phyloP scores from a whole-genome alignment of 2,329 filamentous ascomycete genomes.

The Raffaelea arxii region DNA sequence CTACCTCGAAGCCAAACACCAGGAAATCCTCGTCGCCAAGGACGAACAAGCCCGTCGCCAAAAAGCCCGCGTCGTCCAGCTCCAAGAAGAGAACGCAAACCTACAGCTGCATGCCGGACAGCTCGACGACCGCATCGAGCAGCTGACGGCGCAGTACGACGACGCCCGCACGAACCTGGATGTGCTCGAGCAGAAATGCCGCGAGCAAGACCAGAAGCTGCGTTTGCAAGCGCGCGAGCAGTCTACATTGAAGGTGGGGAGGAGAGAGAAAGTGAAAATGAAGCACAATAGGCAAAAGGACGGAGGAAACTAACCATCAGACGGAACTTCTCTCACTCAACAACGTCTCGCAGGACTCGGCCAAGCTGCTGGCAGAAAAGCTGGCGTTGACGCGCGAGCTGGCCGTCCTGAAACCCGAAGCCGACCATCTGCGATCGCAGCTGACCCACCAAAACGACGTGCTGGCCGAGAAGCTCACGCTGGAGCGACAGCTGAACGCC shows the following conservation, averaged over 20 bases:
- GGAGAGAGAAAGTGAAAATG: not conserved
- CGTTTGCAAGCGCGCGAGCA: conserved; percentile 40
- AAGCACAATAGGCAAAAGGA: not conserved
- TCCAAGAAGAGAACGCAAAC: conserved; percentile 64
- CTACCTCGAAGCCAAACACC: conserved; percentile 55
- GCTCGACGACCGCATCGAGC: conserved; percentile 49
- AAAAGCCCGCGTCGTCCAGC: conserved; percentile 57
- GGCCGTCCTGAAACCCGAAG: conserved; percentile 41
- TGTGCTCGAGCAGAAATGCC: conserved; percentile 29
- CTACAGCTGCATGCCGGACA: conserved; percentile 54
- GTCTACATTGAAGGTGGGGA: conserved; percentile 34
- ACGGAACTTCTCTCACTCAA: conserved; percentile 63
- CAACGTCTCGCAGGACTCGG: conserved; percentile 56
- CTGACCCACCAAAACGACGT: conserved; percentile 53
- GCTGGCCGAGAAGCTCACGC: conserved; percentile 66
- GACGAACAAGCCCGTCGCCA: conserved; percentile 66
- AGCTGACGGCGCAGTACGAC: conserved; percentile 29
- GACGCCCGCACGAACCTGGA: conserved; percentile 32
- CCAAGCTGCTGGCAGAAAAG: conserved; percentile 55
- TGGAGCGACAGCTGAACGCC: conserved; percentile 69
- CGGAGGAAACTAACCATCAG: conserved; percentile 27
- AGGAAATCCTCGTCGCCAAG: conserved; percentile 58
- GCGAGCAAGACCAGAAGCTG: conserved; percentile 35
- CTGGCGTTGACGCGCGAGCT: conserved; percentile 42
- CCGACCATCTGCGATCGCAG: conserved; percentile 47